Evolutionary conservation across 2,329 filamentous ascomycete genomes (phyloP).

Genomic region (Biscogniauxia marginata): DNA sequence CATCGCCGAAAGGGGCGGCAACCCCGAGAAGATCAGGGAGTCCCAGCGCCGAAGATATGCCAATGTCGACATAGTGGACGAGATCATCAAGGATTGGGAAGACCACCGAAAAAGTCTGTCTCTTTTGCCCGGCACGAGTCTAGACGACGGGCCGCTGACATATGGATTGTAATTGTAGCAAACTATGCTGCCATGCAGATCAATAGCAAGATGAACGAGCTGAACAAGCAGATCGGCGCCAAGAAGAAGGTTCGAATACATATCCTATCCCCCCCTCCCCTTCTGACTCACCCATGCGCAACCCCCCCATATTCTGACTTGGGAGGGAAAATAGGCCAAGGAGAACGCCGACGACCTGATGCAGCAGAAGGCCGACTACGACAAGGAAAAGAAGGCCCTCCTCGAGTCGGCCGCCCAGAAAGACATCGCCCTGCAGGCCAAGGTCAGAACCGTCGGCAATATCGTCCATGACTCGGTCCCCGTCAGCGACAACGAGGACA

Average conservation of each 20-base stretch:
- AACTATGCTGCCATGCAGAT: slow-evolving; percentile 79
- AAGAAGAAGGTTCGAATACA: slow-evolving; percentile 73
- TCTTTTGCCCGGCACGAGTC: background rate
- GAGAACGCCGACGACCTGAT: slow-evolving; percentile 81
- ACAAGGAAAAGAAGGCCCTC: slow-evolving; percentile 78
- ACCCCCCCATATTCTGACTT: background rate
- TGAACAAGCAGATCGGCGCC: slow-evolving; percentile 84
- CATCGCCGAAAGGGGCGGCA: slow-evolving; percentile 81
- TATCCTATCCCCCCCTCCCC: background rate
- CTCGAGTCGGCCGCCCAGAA: slow-evolving; percentile 75
- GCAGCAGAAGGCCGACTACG: slow-evolving; percentile 71
- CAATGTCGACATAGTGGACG: slow-evolving; percentile 80
- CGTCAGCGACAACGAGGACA: slow-evolving; percentile 53
- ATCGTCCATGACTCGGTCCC: slow-evolving; percentile 75
- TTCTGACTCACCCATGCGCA: slow-evolving; percentile 18
- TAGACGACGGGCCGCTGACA: slow-evolving; percentile 1
- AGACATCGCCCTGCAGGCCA: slow-evolving; percentile 69
- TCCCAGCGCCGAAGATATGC: slow-evolving; percentile 83
- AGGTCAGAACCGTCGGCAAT: slow-evolving; percentile 84
- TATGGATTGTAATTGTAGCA: slow-evolving; percentile 40
- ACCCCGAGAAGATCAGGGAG: slow-evolving; percentile 89
- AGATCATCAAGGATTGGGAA: slow-evolving; percentile 83
- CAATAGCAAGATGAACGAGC: slow-evolving; percentile 79
- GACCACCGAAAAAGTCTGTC: slow-evolving; percentile 72
- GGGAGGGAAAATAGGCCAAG: slow-evolving; percentile 58